Base-by-base conservation (phyloP, 345 rosid genomes). In the Pugionium cornutum region DNA sequence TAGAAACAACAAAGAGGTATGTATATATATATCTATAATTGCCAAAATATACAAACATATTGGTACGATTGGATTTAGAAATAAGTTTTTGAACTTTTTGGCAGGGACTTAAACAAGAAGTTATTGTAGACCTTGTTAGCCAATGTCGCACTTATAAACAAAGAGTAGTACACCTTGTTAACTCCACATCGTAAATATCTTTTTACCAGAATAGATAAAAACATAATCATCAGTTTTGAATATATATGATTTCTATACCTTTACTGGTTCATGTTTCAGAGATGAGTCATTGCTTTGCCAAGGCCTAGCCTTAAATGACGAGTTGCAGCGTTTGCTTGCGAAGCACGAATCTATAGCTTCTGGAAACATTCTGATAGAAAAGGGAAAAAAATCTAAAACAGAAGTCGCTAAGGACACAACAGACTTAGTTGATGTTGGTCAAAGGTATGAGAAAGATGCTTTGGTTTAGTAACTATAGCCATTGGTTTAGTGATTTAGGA, bases 121-220 rank as follows among this genome's bases (percentile, higher is more conserved):
- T 91, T 69, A 65, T 95, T 50, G 83, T 89, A 70, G 99, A 95
- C 73, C 83, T 95, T 74, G 99, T 95, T 76, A 85, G 89, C 4
- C 99, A 95, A 67, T 95, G 99, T 66, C 95, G 95, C 34, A 80
- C 91, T 6, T 95, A 87, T 81, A 95, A 95, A 73, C 96, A 89
- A 76, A 87, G 99, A 79, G 96, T 89, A 42, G 96, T 95, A 49
- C 97, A 95, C 78, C 94, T 95, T 71, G 99, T 91, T 33, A 91
- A 95, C 87, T 95, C 99, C 4, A 95, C 99, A 66, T 65, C 89
- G 97, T 95, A 82, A 81, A 85, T 49, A 31, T 4, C 66, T 53
- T 18, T 18, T 18, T 18, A 18, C 18, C 18, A 18, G 18, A 18
- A 18, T 18, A 18, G 18, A 18, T 18, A 18, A 18, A 18, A 18